These are phyloP conservation scores for Salix brachista DNA, from an alignment of 345 rosid genomes.

Conservation along the genomic window DNA sequence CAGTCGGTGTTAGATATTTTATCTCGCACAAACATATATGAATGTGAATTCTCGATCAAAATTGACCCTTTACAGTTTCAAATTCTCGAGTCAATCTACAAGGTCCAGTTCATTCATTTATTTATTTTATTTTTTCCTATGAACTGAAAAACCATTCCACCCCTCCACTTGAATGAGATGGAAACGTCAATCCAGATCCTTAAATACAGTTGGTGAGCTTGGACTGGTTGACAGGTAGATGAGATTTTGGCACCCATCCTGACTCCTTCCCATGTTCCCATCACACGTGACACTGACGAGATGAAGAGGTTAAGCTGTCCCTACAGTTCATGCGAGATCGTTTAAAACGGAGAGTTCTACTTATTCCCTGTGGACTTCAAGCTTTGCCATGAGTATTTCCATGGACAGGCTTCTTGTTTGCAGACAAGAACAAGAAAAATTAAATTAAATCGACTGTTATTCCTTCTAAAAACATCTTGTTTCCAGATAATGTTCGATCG, in stretches of 20 bases:
- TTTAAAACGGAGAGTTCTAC: background rate
- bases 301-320: background rate
- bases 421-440: too few species aligned
- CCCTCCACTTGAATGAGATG: background rate
- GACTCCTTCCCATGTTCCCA: conserved; percentile 6
- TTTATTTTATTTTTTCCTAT: too few species aligned
- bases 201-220: background rate
- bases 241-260: background rate
- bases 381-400: background rate
- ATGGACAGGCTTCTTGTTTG: too few species aligned
- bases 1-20: background rate
- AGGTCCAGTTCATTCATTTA: too few species aligned
- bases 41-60: background rate
- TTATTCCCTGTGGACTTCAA: background rate
- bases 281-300: conserved; percentile 2
- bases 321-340: background rate
- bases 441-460: too few species aligned
- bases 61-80: too few species aligned
- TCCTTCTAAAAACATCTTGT: too few species aligned
- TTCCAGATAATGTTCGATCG: too few species aligned
- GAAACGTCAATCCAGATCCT: background rate
- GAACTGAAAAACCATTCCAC: background rate
- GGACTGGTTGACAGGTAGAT: background rate
- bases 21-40: background rate
- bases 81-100: too few species aligned